Conservation (phyloP, 306 rosid species). For the Casuarina glauca region DNA sequence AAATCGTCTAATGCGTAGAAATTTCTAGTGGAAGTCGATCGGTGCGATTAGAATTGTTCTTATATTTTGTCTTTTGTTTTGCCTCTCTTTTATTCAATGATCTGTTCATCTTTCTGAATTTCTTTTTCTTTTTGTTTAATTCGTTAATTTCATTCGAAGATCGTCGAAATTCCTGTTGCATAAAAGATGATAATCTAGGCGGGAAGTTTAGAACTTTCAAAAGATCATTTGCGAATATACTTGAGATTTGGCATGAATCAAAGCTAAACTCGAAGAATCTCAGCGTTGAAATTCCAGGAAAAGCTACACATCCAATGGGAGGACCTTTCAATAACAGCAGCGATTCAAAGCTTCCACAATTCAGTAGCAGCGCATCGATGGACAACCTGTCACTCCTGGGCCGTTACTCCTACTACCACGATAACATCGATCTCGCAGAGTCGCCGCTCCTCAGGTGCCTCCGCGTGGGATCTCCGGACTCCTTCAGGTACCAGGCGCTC, state of each 20-base stretch:
- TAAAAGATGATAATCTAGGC: background rate
- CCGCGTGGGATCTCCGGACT: conserved; percentile 40
- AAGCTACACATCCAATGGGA: conserved; percentile 27
- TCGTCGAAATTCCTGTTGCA: background rate
- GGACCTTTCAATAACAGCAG: conserved; percentile 17
- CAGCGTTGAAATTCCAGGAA: conserved; percentile 29
- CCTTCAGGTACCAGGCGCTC: conserved; percentile 38
- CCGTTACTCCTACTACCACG: conserved; percentile 38
- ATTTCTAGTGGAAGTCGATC: background rate
- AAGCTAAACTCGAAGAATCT: background rate
- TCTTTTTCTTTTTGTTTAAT: background rate
- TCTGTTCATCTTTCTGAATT: background rate
- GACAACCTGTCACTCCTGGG: conserved; percentile 29
- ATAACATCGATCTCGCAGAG: conserved; percentile 41
- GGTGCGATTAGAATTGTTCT: background rate
- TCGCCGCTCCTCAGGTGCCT: conserved; percentile 50
- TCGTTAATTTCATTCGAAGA: background rate
- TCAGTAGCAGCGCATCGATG: conserved; percentile 28
- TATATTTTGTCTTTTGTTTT: too few relatives aligned
- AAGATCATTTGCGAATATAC: background rate
- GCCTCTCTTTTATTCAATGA: background rate
- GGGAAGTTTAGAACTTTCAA: conserved; percentile 14
- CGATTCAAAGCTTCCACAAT: conserved; percentile 29
- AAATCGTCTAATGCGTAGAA: background rate
- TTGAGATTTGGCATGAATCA: background rate